Conservation (phyloP, 352 stramenopile species). For the Thalassiosira mediterranea region DNA sequence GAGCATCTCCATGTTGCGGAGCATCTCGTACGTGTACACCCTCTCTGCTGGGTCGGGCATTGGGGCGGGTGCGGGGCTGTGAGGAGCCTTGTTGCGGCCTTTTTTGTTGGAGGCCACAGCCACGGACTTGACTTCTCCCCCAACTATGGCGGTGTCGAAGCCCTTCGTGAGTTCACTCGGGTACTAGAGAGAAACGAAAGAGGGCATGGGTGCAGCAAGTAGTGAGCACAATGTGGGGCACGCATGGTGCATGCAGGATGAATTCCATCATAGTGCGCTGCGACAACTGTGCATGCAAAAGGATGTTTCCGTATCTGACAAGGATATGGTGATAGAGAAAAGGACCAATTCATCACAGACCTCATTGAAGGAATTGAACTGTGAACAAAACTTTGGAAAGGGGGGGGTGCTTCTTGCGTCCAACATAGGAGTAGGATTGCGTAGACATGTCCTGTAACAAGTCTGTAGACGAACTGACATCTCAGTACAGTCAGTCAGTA, state of each 20-base stretch:
- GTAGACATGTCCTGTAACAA: too few relatives aligned
- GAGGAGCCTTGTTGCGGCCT: constrained; percentile 5
- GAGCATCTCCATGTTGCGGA: constrained; percentile 82
- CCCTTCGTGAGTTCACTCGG: constrained; percentile 60
- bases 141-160: constrained; percentile 55
- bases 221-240: too few relatives aligned
- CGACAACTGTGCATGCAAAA: too few relatives aligned
- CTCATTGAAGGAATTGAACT: not conserved
- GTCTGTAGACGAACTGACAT: not conserved
- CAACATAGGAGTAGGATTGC: too few relatives aligned
- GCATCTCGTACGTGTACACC: constrained; percentile 70
- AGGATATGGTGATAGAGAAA: too few relatives aligned
- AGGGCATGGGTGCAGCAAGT: not conserved
- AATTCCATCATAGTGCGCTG: too few relatives aligned
- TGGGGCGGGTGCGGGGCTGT: not conserved
- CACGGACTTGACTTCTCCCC: constrained; percentile 41
- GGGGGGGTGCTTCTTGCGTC: too few relatives aligned
- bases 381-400: not conserved
- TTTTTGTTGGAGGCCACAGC: constrained; percentile 36
- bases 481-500: not conserved
- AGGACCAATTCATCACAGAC: too few relatives aligned
- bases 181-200: constrained; percentile 41
- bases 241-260: too few relatives aligned
- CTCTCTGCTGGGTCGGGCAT: constrained; percentile 9
- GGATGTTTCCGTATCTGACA: too few relatives aligned